These are phyloP conservation scores for Pseudozyma sp. DNA, from an alignment of 1,284 basidiomycete genomes.

Conservation along the genomic window DNA sequence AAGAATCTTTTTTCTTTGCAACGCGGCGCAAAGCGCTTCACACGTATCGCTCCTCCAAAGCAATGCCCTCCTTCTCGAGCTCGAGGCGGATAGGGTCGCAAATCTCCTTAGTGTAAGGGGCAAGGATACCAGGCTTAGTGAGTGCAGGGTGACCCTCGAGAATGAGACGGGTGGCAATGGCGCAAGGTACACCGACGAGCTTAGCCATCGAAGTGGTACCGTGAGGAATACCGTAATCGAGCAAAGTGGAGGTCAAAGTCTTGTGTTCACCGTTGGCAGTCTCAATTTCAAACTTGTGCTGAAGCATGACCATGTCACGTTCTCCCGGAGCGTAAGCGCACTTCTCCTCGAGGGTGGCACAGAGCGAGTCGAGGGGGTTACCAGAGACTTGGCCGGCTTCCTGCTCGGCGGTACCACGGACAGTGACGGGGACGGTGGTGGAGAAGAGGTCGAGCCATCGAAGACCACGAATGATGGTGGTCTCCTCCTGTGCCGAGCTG, in stretches of 20 bases:
- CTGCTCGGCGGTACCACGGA: constrained; percentile 70
- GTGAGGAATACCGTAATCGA: constrained; percentile 83
- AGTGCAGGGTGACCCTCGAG: constrained; percentile 76
- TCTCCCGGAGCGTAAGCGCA: constrained; percentile 93
- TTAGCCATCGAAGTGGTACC: constrained; percentile 95
- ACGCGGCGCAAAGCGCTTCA: constrained; percentile 18
- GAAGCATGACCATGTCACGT: constrained; percentile 95
- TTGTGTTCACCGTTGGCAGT: constrained; percentile 75
- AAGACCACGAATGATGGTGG: constrained; percentile 70
- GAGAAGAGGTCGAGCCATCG: constrained; percentile 92
- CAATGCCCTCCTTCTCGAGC: constrained; percentile 68
- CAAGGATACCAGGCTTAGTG: constrained; percentile 76
- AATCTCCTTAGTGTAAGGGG: constrained; percentile 84
- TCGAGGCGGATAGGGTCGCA: constrained; percentile 66
- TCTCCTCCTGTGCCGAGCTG: constrained; percentile 54
- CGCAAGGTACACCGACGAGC: constrained; percentile 92
- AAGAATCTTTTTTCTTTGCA: constrained; percentile 1
- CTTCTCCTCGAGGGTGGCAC: constrained; percentile 86
- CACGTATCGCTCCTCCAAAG: constrained; percentile 65
- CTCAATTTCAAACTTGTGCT: constrained; percentile 78
- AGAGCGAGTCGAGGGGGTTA: constrained; percentile 93
- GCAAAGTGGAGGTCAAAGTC: constrained; percentile 89
- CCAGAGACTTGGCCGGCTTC: constrained; percentile 76
- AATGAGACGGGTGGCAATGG: constrained; percentile 81
- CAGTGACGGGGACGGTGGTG: constrained; percentile 73